Base-by-base conservation (phyloP, 768 basidiomycete genomes). In the Calocera cornea region DNA sequence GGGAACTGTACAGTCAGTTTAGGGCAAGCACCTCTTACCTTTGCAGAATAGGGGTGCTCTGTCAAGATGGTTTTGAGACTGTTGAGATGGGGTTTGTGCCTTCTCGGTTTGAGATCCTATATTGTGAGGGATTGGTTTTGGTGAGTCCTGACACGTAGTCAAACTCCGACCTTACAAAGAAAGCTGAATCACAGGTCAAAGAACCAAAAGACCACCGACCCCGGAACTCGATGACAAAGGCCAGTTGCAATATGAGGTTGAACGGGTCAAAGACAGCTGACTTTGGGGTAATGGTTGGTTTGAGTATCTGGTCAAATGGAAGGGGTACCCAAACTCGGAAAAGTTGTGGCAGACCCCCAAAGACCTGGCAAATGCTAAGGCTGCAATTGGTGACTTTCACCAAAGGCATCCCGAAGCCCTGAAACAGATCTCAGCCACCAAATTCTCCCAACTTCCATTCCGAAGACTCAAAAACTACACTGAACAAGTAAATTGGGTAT, bases 221-320 rank as follows among this genome's bases (percentile, higher is more conserved):
- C 71, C 70, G 1, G 29, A 54, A 3, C 60, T 72, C 2, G 67
- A 70, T 1, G 66, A 72, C 7, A 40, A 70, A 27, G 60, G 65
- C 0, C 71, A 70, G 19, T 22, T 36, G 24, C 34, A 64, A 54
- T 47, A 70, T 29, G 70, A 70, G 34, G 73, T 71, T 7, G 66
- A 76, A 29, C 67, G 72, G 2, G 71, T 77, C 1, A 47, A 74
- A 0, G 71, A 76, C 38, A 69, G 68, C 0, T 64, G 69, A 1
- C 29, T 63, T 0, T 34, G 50, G 0, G n/a, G n/a, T n/a, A n/a
- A 70, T 3, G 64, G 67, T 12, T 40, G 54, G 1, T 19, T 74
- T 0, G 67, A 74, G 14, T 78, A 78, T 36, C 60, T 73, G 0
- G 66, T 78, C 2, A 70, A 73, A 19, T 78, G 75, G 74, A 75